A percentile compares a stretch with the other conserved stretches of the same genome.
These are phyloP conservation scores for Melanomma pulvis-pyrius DNA, from an alignment of 495 filamentous ascomycete species.

Conservation along the genomic window DNA sequence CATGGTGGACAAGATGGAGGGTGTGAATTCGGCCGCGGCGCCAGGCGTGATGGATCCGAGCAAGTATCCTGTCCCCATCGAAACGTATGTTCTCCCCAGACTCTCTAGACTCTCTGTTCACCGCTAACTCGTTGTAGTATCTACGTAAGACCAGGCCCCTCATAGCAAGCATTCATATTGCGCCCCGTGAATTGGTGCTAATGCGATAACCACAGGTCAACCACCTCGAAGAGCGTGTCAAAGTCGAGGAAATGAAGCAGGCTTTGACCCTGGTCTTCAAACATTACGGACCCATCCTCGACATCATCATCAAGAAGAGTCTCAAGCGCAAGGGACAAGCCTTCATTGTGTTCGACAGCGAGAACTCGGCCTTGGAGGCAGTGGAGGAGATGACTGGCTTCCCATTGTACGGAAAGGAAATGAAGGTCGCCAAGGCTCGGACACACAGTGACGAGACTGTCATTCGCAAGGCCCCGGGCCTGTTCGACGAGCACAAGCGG, in stretches of 20 bases:
- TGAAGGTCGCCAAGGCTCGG: conserved; percentile 83
- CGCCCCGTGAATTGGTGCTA: background rate
- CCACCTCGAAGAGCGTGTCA: conserved; percentile 92
- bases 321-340: conserved; percentile 94
- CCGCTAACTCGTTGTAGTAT: conserved; percentile 22
- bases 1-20: conserved; percentile 32
- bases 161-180: background rate
- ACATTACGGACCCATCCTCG: conserved; percentile 87
- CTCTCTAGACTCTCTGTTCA: background rate
- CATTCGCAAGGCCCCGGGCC: conserved; percentile 68
- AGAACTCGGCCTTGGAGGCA: conserved; percentile 73
- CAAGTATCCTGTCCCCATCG: conserved; percentile 15
- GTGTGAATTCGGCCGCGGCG: conserved; percentile 1
- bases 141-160: conserved; percentile 17
- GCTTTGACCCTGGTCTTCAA: conserved; percentile 78
- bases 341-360: conserved; percentile 88
- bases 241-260: conserved; percentile 74
- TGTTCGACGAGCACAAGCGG: conserved; percentile 86
- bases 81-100: conserved; percentile 10
- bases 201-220: conserved; percentile 60
- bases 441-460: conserved; percentile 90
- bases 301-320: conserved; percentile 90
- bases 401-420: conserved; percentile 90
- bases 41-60: background rate
- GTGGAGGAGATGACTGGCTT: conserved; percentile 93